Base-by-base conservation (phyloP, 306 rosid genomes). In the Abrus precatorius region DNA sequence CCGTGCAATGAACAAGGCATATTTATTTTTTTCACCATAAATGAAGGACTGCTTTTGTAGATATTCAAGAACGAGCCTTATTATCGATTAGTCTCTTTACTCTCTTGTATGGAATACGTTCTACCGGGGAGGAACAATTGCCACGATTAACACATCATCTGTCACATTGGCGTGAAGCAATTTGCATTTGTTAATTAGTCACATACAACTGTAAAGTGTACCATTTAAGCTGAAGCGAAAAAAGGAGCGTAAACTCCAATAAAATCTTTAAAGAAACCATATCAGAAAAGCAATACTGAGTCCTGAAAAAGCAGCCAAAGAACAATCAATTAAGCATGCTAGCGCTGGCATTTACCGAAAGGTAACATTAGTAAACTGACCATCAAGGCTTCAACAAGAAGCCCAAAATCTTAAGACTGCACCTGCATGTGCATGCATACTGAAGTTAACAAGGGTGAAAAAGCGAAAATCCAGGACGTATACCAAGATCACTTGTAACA, bases 201-300 rank as follows among this genome's bases (percentile, higher is more conserved):
- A 48, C 43, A 4, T 1, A 68, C 64, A 83, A 79, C 74, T 68
- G 74, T 68, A 69, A 57, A 84, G 66, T 68, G 52, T 12, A 30
- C 36, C 75, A 12, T 27, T 49, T 55, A 66, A 30, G 36, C 67
- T 56, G 6, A 36, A 44, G 8, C 32, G 29, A 27, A 33, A 70
- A 52, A 69, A n/a, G 32, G 2, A 27, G 63, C 53, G 28, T 71
- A 20, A 36, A 63, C 62, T 53, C 63, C 70, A 54, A 80, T 43
- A 62, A 43, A 34, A 63, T 52, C 55, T 38, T 10, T 38, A 57
- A 33, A 52, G 9, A 70, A 62, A 63, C 56, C 32, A 38, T 11
- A 41, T 45, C 60, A 44, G 27, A 71, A 83, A 78, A 77, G 75
- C 80, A 83, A 61, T 63, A 7, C 76, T 36, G 60, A 53, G 45